A percentile compares a stretch with the other conserved stretches of the same genome.
Conservation (phyloP, 2,329 filamentous ascomycete species). For the Penicillium rolfsii region DNA sequence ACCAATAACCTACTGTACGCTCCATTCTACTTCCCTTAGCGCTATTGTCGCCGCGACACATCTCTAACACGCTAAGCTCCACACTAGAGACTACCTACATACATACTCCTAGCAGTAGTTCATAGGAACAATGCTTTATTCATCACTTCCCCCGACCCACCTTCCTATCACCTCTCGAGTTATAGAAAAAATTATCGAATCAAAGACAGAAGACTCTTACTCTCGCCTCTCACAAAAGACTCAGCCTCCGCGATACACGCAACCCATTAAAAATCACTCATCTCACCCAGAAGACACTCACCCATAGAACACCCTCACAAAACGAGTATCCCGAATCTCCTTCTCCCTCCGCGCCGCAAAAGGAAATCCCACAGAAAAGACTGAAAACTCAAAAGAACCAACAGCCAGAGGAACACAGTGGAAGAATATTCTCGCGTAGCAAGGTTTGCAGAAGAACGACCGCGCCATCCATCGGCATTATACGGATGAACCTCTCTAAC, state of each 20-base stretch:
- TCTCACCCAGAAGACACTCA: neutral
- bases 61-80: constrained; percentile 2
- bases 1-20: too few relatives aligned
- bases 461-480: neutral
- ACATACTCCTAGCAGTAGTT: neutral
- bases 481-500: neutral
- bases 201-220: neutral
- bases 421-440: neutral
- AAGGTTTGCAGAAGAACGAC: neutral
- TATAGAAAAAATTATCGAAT: neutral
- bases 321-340: neutral
- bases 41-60: neutral
- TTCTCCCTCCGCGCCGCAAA: neutral
- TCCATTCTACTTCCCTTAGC: neutral
- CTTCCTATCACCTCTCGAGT: neutral
- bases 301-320: constrained; percentile 1
- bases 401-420: neutral
- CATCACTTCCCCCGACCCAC: neutral
- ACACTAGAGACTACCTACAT: neutral
- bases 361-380: neutral
- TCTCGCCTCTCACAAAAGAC: neutral
- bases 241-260: neutral
- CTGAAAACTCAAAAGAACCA: neutral
- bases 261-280: neutral
- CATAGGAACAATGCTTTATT: neutral